Conservation (phyloP, 768 basidiomycete genomes). For the Lepiota venenata region DNA sequence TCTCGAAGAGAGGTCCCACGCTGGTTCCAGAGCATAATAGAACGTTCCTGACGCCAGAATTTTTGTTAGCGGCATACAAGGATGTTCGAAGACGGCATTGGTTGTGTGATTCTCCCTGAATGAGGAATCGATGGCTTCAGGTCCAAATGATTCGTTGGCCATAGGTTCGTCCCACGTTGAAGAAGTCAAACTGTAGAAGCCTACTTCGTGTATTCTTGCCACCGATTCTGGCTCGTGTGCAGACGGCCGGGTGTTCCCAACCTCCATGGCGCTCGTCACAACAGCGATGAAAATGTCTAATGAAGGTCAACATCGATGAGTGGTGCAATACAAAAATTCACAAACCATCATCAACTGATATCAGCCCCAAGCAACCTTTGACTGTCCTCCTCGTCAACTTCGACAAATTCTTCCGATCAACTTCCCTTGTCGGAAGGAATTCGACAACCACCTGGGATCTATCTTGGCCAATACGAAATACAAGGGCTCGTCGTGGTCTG, state of each 20-base stretch:
- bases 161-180: conserved; percentile 78
- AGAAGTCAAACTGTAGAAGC: conserved; percentile 85
- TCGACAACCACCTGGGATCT: conserved; percentile 78
- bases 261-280: conserved; percentile 69
- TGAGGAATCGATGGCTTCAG: conserved; percentile 50
- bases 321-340: neutral
- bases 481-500: conserved; percentile 57
- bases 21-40: conserved; percentile 81
- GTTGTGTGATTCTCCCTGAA: conserved; percentile 46
- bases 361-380: conserved; percentile 83
- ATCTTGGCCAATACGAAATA: conserved; percentile 63
- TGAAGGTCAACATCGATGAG: conserved; percentile 8
- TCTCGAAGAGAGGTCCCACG: conserved; percentile 89
- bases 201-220: conserved; percentile 83
- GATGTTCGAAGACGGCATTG: conserved; percentile 77
- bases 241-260: conserved; percentile 68
- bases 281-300: conserved; percentile 85
- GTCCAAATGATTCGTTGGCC: conserved; percentile 49
- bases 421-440: conserved; percentile 70
- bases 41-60: conserved; percentile 91
- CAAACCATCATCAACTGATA: conserved; percentile 68
- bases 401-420: conserved; percentile 63
- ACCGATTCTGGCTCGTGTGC: conserved; percentile 61
- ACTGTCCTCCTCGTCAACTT: conserved; percentile 68
- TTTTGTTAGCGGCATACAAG: conserved; percentile 85